Base-by-base conservation (phyloP, 768 basidiomycete species). In the Gymnopilus junonius region DNA sequence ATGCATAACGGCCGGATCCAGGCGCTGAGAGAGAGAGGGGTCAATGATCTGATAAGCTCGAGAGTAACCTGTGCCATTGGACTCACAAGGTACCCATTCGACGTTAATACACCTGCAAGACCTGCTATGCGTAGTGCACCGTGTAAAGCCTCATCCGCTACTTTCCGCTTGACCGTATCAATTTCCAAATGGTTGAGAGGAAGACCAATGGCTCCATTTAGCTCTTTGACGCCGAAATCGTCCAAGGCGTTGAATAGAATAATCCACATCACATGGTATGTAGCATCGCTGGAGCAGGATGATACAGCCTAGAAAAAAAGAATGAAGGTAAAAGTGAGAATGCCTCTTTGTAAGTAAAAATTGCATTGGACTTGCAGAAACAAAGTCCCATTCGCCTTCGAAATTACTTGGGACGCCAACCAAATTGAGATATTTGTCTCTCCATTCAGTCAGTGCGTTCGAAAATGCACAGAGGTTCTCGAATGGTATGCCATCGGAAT, bases 181-280 rank as follows among this genome's bases (percentile, higher is more conserved):
- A 92, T 86, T 58, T 87, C 82, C 20, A 73, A 67, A 50, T 79
- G 76, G 63, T 80, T 82, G 31, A 67, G 63, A 45, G 76, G 76
- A 23, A 80, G 66, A 32, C 75, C 70, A 11, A 69, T 66, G 45
- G 75, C 67, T 50, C 83, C 79, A 71, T 90, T 90, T 63, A 87
- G 75, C 69, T 95, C 94, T 64, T 86, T 87, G 61, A 97, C 81
- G 11, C 94, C 94, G 70, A 85, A 94, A 61, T 96, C 94, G 61
- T 93, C 90, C 65, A 97, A 76, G 1, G 94, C 94, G 65, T 83
- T 87, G 74, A 92, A 91, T 4, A 95, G 75, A 42, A 89, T 86
- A 63, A 95, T 88, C 94, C 93, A 97, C 87, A 96, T 90, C 68
- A 91, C 86, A 76, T 97, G 95, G 73, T 92, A 96, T 29, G 91